phyloP scores from a whole-genome alignment of 768 basidiomycete species.

The Collybia mongolica region DNA sequence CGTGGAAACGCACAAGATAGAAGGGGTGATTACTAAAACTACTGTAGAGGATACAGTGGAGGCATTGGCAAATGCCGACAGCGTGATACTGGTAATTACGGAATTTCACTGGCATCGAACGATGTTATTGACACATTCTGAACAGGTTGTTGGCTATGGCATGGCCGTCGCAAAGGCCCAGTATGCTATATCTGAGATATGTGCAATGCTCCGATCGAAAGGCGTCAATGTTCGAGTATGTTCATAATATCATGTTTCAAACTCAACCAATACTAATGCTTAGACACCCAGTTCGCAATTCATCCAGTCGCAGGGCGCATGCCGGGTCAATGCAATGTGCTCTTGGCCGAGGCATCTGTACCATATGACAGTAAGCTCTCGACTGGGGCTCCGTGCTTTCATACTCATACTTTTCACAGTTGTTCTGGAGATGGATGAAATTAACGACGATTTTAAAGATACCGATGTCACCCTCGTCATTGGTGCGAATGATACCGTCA shows the following conservation, averaged over 20 bases:
- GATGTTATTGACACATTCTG: conserved; percentile 8
- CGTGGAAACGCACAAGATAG: conserved; percentile 69
- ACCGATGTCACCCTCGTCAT: conserved; percentile 91
- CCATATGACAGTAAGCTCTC: conserved; percentile 75
- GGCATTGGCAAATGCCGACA: conserved; percentile 74
- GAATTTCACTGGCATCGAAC: not conserved
- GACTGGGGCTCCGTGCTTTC: not conserved
- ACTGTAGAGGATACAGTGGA: conserved; percentile 82
- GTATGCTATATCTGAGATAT: conserved; percentile 76
- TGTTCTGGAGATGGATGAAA: conserved; percentile 92
- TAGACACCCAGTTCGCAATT: conserved; percentile 58
- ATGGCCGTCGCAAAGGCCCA: conserved; percentile 94
- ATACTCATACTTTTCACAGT: conserved; percentile 42
- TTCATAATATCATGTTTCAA: not conserved
- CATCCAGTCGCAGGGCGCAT: conserved; percentile 92
- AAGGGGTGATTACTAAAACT: conserved; percentile 77
- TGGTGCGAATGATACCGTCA: conserved; percentile 91
- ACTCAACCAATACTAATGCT: too few species aligned
- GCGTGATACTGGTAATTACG: conserved; percentile 65
- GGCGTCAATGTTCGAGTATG: conserved; percentile 71
- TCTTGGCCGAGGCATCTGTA: conserved; percentile 86
- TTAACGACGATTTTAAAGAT: conserved; percentile 87
- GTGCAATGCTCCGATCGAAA: conserved; percentile 65
- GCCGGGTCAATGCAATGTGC: conserved; percentile 93
- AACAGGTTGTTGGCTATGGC: conserved; percentile 79